Evolutionary conservation across 1,139 yeast genomes (phyloP).

Genomic region (Yamadazyma friedrichii): DNA sequence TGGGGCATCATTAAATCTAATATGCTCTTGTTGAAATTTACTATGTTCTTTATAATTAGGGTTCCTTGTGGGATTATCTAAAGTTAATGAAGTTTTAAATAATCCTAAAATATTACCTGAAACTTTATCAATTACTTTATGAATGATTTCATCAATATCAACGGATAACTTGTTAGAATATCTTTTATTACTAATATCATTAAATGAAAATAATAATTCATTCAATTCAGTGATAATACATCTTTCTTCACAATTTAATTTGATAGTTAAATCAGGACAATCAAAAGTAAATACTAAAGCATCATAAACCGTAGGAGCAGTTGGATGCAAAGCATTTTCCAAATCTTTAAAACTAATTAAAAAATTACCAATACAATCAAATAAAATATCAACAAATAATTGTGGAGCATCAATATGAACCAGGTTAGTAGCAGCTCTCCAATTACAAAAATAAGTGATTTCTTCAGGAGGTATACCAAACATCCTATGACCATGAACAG

Average conservation of each 20-base stretch:
- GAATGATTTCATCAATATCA: slow-evolving; percentile 45
- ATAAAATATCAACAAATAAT: slow-evolving; percentile 45
- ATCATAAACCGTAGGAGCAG: slow-evolving; percentile 61
- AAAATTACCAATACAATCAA: slow-evolving; percentile 44
- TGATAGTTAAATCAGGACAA: slow-evolving; percentile 36
- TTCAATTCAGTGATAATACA: slow-evolving; percentile 23
- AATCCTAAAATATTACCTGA: slow-evolving; percentile 23
- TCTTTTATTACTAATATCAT: slow-evolving; percentile 68
- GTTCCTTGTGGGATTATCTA: slow-evolving; percentile 62
- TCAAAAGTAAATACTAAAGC: slow-evolving; percentile 58
- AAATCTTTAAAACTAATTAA: slow-evolving; percentile 65
- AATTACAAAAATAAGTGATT: slow-evolving; percentile 83
- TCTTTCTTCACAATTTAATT: slow-evolving; percentile 19
- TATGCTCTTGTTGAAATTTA: slow-evolving; percentile 60
- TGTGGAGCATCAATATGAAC: slow-evolving; percentile 55
- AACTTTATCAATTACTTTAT: slow-evolving; percentile 27
- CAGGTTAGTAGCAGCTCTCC: slow-evolving; percentile 77
- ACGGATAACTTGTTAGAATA: slow-evolving; percentile 59
- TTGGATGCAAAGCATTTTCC: slow-evolving; percentile 68
- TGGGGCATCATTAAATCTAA: slow-evolving; percentile 75
- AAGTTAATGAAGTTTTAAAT: slow-evolving; percentile 53
- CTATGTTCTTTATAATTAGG: slow-evolving; percentile 47
- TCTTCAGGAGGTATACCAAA: slow-evolving; percentile 90
- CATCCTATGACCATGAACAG: slow-evolving; percentile 83
- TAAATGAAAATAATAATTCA: slow-evolving; percentile 46